These are phyloP conservation scores for Colletotrichum sp. DNA, from an alignment of 2,329 filamentous ascomycete species.

Conservation along the genomic window DNA sequence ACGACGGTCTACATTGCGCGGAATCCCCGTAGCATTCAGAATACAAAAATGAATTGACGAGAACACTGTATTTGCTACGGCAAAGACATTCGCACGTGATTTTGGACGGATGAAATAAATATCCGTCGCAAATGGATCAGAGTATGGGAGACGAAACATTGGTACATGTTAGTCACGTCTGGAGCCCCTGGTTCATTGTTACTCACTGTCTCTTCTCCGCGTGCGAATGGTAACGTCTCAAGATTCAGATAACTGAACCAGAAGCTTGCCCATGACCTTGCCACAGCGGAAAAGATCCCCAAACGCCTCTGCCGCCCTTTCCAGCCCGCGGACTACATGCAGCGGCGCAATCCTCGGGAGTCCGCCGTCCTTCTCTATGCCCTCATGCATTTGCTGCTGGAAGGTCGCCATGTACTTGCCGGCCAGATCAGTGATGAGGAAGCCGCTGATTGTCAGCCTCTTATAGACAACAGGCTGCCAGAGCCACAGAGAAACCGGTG, in stretches of 20 bases:
- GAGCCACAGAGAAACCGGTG: neutral
- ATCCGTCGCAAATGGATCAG: neutral
- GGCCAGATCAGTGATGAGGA: neutral
- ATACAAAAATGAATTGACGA: neutral
- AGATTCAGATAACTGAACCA: neutral
- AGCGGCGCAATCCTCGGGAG: neutral
- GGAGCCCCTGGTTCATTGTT: neutral
- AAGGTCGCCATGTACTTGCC: neutral
- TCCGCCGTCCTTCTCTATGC: neutral
- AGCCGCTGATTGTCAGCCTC: neutral
- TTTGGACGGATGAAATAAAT: neutral
- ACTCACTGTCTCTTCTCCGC: neutral
- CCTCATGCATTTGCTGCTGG: neutral
- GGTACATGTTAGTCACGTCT: neutral
- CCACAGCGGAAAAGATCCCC: neutral
- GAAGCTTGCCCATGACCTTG: neutral
- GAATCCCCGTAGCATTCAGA: neutral
- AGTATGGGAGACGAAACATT: neutral
- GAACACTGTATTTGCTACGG: neutral
- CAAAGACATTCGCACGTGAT: neutral
- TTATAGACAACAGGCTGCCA: neutral
- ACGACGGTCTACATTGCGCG: neutral
- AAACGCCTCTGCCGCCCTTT: neutral
- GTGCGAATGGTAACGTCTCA: neutral
- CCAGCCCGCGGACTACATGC: neutral